Conservation (phyloP, 345 rosid species). For the Populus deltoides region DNA sequence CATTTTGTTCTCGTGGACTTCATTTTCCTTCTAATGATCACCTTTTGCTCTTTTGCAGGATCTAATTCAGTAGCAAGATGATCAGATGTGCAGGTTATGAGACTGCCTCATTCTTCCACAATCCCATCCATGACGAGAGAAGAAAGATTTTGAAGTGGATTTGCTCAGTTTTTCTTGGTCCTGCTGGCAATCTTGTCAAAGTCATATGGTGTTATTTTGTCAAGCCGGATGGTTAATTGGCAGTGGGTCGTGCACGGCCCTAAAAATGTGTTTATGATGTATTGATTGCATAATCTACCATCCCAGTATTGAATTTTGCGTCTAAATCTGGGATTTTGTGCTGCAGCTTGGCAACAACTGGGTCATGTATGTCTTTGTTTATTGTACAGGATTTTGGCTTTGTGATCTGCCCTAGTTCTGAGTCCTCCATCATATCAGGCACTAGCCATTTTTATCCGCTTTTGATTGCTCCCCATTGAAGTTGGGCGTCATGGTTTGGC, state of each 20-base stretch:
- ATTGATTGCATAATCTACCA: not conserved
- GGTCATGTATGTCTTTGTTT: not conserved
- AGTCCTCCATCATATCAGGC: not conserved
- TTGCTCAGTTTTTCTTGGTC: not conserved
- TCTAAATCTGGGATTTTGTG: not conserved
- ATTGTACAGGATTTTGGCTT: not conserved
- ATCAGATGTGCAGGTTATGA: not conserved
- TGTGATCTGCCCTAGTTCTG: not conserved
- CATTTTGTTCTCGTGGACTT: not conserved
- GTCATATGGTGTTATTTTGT: not conserved
- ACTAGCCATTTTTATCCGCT: not conserved
- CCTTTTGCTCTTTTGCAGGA: not conserved
- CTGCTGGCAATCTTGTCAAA: not conserved
- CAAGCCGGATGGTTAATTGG: not conserved
- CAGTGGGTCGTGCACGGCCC: not conserved
- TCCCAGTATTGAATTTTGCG: not conserved
- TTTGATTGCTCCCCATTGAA: not conserved
- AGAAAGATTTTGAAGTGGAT: not conserved
- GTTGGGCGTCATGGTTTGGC: not conserved
- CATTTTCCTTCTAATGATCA: not conserved
- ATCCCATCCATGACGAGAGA: not conserved
- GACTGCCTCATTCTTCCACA: not conserved
- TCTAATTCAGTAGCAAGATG: slow-evolving; percentile 8
- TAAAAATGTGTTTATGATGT: not conserved
- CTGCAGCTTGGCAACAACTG: not conserved